phyloP scores from a whole-genome alignment of 2,329 filamentous ascomycete genomes.

The Hypoxylon sp. region DNA sequence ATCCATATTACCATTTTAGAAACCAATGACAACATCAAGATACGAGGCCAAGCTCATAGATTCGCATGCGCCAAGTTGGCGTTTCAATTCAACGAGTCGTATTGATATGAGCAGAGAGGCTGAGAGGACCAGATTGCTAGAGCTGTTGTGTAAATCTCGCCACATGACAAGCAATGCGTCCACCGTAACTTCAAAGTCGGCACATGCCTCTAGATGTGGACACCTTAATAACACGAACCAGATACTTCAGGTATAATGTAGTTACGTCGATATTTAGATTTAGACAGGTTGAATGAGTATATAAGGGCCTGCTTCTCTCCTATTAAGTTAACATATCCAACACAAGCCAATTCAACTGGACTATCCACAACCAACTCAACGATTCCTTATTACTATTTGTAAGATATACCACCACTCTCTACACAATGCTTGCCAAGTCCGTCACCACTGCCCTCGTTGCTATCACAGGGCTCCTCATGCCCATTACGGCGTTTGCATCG shows the following conservation, averaged over 20 bases:
- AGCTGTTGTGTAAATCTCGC: neutral
- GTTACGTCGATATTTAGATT: neutral
- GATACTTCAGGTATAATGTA: neutral
- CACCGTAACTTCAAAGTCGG: too few species aligned
- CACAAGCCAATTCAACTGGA: neutral
- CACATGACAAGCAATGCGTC: neutral
- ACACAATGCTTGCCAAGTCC: conserved; percentile 19
- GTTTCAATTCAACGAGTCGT: neutral
- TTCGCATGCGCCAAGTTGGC: conserved; percentile 10
- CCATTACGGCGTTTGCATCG: conserved; percentile 12
- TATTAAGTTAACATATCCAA: neutral
- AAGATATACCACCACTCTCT: neutral
- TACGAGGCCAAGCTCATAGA: neutral
- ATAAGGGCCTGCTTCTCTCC: neutral
- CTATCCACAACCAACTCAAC: neutral
- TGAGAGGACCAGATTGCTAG: neutral
- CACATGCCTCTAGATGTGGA: too few species aligned
- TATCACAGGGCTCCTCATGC: conserved; percentile 23
- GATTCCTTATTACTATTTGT: neutral
- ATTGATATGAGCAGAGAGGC: neutral
- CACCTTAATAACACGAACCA: neutral
- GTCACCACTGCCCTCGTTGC: conserved; percentile 12
- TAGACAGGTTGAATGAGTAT: neutral
- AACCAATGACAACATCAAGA: conserved; percentile 6
- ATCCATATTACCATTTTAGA: conserved; percentile 7